Evolutionary conservation across 2,329 filamentous ascomycete genomes (phyloP), one percentile per base, ranked within the genome.

Genomic region (Coniochaeta sp.): DNA sequence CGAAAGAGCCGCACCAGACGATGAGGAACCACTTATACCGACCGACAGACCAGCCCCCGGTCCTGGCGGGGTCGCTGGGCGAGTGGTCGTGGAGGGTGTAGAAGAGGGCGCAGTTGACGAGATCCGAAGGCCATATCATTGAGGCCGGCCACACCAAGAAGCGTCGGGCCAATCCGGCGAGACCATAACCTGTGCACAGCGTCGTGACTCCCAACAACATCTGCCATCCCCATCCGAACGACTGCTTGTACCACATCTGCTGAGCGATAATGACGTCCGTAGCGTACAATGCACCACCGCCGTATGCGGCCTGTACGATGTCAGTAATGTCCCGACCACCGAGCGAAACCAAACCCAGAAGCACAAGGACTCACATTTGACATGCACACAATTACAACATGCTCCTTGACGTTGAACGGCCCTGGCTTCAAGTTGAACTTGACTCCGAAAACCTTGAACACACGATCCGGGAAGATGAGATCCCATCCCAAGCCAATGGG

Each of bases 11-110:
- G 24, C 67, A 61, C 56, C 79, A 78, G 31, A 83, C 71, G 57
- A 77, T 76, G 51, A 84, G 61, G 67, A 86, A 87, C 63, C 80
- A 80, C 56, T 73, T 75, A 64, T 84, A 86, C 49, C 82, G 77
- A n/a, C 79, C 76, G 48, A 86, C 75, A 30, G 61, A 73, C 84
- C 85, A 87, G 40, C 84, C 83, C 58, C 77, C 77, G 26, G 72
- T 70, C 55, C 70, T 68, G 2, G 66, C 58, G 2, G 82, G 77
- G 55, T 83, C 74, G 0, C 77, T 72, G 24, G 69, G 64, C 12
- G 71, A 71, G 57, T 78, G 77, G 57, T 87, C 82, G 62, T 88
- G 83, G 35, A 88, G 72, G 2, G 82, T 78, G 60, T 82, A 77
- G 63, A 86, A 83, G 30, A 87, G 72, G 1, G 81, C 74, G 35